These are phyloP conservation scores for Fomes fomentarius DNA, from an alignment of 1,284 basidiomycete species.

Conservation along the genomic window DNA sequence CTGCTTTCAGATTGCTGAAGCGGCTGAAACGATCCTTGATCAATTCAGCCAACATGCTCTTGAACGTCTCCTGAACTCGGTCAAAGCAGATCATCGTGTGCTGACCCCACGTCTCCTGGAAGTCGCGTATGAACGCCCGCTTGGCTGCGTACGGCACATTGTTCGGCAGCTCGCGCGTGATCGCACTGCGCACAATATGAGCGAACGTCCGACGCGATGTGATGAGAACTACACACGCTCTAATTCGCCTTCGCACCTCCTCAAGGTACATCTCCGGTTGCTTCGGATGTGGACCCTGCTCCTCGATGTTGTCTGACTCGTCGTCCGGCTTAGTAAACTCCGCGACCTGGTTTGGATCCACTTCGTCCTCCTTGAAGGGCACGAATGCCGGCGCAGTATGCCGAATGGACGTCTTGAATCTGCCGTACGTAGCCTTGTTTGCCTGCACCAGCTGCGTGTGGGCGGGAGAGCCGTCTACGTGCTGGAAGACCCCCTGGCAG, in stretches of 20 bases:
- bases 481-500: constrained; percentile 39
- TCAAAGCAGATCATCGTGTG: constrained; percentile 45
- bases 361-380: constrained; percentile 8
- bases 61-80: constrained; percentile 35
- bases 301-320: constrained; percentile 6
- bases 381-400: constrained; percentile 43
- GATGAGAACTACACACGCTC: not conserved
- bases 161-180: constrained; percentile 52
- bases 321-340: not conserved
- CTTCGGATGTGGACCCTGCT: not conserved
- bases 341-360: not conserved
- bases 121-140: constrained; percentile 42
- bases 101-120: constrained; percentile 42
- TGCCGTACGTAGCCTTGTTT: constrained; percentile 37
- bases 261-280: not conserved
- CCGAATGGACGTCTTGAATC: constrained; percentile 40
- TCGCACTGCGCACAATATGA: constrained; percentile 37
- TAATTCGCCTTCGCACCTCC: constrained; percentile 20
- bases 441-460: constrained; percentile 40
- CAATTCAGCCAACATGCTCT: constrained; percentile 25
- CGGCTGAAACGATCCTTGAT: constrained; percentile 35
- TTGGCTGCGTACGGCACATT: constrained; percentile 56
- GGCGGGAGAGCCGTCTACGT: constrained; percentile 40
- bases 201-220: not conserved
- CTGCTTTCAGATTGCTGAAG: constrained; percentile 32